Evolutionary conservation across 495 filamentous ascomycete genomes (phyloP).

Genomic region (Aspergillus ostianus): DNA sequence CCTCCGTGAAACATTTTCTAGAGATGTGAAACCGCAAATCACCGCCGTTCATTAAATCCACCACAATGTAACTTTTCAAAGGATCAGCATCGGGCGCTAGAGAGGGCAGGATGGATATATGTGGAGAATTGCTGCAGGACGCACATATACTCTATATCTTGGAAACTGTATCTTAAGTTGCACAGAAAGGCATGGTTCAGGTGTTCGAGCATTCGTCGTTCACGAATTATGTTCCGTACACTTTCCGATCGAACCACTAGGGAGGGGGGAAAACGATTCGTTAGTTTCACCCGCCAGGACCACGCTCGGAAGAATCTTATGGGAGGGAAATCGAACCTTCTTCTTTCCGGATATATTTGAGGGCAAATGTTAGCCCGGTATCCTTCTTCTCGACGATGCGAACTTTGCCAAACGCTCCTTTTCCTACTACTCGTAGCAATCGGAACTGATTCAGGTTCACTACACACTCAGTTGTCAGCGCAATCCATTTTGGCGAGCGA

Average conservation of each 20-base stretch:
- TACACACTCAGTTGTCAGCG: slow-evolving; percentile 32
- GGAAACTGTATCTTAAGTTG: slow-evolving; percentile 98
- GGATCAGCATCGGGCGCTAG: slow-evolving; percentile 21
- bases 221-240: slow-evolving; percentile 95
- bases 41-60: slow-evolving; percentile 97
- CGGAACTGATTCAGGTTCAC: slow-evolving; percentile 98
- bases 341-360: slow-evolving; percentile 99
- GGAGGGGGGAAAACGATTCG: neutral
- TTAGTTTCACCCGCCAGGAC: neutral
- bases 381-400: slow-evolving; percentile 98
- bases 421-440: slow-evolving; percentile 90
- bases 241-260: slow-evolving; percentile 95
- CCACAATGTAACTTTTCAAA: slow-evolving; percentile 79
- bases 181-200: slow-evolving; percentile 97
- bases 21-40: slow-evolving; percentile 98
- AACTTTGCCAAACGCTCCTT: slow-evolving; percentile 97
- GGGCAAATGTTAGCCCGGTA: slow-evolving; percentile 85
- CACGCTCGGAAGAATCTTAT: neutral
- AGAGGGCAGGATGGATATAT: neutral
- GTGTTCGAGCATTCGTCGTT: slow-evolving; percentile 96
- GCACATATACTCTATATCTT: slow-evolving; percentile 98
- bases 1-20: slow-evolving; percentile 95
- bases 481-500: neutral
- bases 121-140: slow-evolving; percentile 26
- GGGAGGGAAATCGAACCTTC: slow-evolving; percentile 62